These are phyloP conservation scores for Hansfordia pulvinata DNA, from an alignment of 2,329 filamentous ascomycete genomes.

Conservation along the genomic window DNA sequence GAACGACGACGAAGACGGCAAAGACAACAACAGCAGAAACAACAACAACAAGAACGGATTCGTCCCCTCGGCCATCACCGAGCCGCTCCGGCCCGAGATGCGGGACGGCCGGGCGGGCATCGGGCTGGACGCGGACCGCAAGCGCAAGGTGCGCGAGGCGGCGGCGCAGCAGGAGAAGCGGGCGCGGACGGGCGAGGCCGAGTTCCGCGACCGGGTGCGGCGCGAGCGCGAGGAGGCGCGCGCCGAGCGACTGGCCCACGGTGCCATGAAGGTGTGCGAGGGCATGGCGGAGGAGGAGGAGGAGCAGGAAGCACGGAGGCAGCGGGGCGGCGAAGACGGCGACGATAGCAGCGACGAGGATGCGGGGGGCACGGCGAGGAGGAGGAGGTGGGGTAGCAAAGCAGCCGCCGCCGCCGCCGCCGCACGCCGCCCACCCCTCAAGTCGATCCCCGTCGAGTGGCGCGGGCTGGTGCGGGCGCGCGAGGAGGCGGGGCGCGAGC, in stretches of 20 bases:
- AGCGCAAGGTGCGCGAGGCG: constrained; percentile 58
- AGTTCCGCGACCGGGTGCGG: constrained; percentile 60
- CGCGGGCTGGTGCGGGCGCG: constrained; percentile 59
- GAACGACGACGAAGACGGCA: not conserved
- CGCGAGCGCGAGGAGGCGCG: constrained; percentile 56
- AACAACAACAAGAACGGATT: constrained; percentile 1
- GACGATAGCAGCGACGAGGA: constrained; percentile 6
- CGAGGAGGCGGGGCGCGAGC: constrained; percentile 55
- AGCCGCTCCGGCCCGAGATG: constrained; percentile 64
- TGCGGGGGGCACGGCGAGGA: constrained; percentile 8
- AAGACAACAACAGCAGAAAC: constrained; percentile 4
- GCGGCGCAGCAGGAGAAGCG: constrained; percentile 44
- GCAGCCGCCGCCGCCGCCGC: constrained; percentile 31
- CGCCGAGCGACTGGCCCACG: constrained; percentile 55
- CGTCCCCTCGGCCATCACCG: constrained; percentile 36
- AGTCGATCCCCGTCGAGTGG: constrained; percentile 65
- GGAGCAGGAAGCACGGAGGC: constrained; percentile 8
- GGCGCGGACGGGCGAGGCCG: constrained; percentile 49
- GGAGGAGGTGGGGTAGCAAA: constrained; percentile 15
- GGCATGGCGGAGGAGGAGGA: constrained; percentile 48
- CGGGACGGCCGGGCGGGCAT: constrained; percentile 76
- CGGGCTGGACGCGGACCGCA: constrained; percentile 71
- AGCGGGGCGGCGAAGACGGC: constrained; percentile 3
- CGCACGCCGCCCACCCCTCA: no score
- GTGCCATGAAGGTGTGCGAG: constrained; percentile 75